Evolutionary conservation across 2,329 filamentous ascomycete species (phyloP).

Genomic region (Paraconiothyrium brasiliense): DNA sequence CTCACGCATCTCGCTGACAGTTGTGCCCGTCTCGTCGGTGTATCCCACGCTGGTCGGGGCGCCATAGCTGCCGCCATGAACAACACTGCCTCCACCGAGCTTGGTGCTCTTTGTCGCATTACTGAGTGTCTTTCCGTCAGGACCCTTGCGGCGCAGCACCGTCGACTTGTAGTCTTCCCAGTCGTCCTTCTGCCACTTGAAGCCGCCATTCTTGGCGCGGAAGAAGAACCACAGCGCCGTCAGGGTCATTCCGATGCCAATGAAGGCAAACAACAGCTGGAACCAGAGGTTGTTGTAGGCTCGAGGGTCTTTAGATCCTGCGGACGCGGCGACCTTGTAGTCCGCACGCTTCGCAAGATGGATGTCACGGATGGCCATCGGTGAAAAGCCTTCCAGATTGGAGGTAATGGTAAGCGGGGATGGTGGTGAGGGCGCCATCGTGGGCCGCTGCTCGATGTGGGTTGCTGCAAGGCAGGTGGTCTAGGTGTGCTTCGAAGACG

Average conservation of each 20-base stretch:
- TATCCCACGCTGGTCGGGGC: conserved; percentile 52
- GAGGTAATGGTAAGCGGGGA: conserved; percentile 37
- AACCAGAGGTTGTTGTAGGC: conserved; percentile 67
- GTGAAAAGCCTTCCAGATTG: conserved; percentile 34
- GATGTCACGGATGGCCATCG: conserved; percentile 41
- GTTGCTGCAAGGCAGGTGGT: neutral
- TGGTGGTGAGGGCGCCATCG: conserved; percentile 45
- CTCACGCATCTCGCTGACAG: conserved; percentile 53
- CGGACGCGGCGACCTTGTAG: conserved; percentile 37
- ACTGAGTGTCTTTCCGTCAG: conserved; percentile 85
- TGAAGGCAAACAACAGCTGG: conserved; percentile 84
- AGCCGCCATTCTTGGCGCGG: conserved; percentile 95
- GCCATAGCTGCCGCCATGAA: conserved; percentile 69
- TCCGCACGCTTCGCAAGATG: conserved; percentile 37
- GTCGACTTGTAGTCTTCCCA: conserved; percentile 99
- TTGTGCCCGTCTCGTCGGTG: conserved; percentile 57
- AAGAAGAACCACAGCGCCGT: conserved; percentile 94
- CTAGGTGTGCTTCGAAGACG: neutral
- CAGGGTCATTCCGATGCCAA: conserved; percentile 79
- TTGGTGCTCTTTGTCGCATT: conserved; percentile 84
- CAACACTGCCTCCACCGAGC: conserved; percentile 83
- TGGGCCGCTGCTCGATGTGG: conserved; percentile 25
- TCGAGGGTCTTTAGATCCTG: conserved; percentile 47
- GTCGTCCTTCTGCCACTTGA: conserved; percentile 84
- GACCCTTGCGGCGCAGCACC: conserved; percentile 85